These are phyloP conservation scores for Ustilago cynodontis DNA, from an alignment of 1,284 basidiomycete genomes.

Conservation along the genomic window DNA sequence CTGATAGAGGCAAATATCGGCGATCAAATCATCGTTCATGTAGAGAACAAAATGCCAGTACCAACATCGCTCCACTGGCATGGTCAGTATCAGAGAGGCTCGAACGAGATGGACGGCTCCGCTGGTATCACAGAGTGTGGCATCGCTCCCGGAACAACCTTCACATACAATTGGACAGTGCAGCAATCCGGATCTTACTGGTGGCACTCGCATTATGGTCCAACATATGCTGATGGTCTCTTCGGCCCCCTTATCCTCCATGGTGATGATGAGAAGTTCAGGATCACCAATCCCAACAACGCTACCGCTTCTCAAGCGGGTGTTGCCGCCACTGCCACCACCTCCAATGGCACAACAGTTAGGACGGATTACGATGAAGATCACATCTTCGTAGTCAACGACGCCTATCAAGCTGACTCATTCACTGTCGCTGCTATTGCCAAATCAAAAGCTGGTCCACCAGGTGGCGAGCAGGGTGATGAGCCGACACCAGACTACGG, in stretches of 20 bases:
- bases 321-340: conserved; percentile 12
- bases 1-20: conserved; percentile 57
- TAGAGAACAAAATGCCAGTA: conserved; percentile 55
- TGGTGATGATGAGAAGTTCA: conserved; percentile 59
- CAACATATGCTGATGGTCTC: conserved; percentile 62
- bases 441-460: conserved; percentile 42
- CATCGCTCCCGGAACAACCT: conserved; percentile 54
- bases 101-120: conserved; percentile 59
- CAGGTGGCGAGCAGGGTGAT: conserved; percentile 49
- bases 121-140: conserved; percentile 66
- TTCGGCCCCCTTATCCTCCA: conserved; percentile 69
- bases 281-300: conserved; percentile 28
- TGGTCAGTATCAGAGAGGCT: conserved; percentile 62
- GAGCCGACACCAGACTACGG: conserved; percentile 71
- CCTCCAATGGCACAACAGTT: conserved; percentile 36
- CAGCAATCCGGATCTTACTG: conserved; percentile 72
- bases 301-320: background rate
- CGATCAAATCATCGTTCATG: conserved; percentile 58
- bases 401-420: conserved; percentile 57
- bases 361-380: conserved; percentile 61
- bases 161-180: conserved; percentile 56
- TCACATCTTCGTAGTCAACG: conserved; percentile 55
- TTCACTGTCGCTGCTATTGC: conserved; percentile 56
- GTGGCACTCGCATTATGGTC: conserved; percentile 68
- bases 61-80: conserved; percentile 63